Evolutionary conservation across 305 asterid species (phyloP).

Genomic region (Galium porrigens): DNA sequence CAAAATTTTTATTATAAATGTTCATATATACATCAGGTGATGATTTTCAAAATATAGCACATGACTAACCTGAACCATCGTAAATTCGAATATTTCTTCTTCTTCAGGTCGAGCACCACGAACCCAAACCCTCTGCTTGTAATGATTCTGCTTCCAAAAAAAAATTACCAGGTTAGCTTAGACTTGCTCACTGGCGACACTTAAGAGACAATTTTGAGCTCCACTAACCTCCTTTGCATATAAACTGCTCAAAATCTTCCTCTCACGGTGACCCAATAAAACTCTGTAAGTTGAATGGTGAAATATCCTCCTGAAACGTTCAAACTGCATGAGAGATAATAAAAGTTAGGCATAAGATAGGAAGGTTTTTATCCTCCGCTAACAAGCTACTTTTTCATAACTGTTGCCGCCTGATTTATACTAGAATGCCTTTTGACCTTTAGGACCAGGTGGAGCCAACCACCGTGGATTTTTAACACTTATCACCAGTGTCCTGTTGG

Average conservation of each 20-base stretch:
- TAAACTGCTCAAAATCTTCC: slow-evolving; percentile 72
- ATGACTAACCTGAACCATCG: slow-evolving; percentile 64
- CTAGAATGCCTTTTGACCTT: background rate
- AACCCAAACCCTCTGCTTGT: slow-evolving; percentile 73
- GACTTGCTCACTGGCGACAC: background rate
- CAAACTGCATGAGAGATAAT: slow-evolving; percentile 38
- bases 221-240: slow-evolving; percentile 56
- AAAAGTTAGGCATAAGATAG: slow-evolving; percentile 10
- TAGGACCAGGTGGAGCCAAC: background rate
- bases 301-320: slow-evolving; percentile 78
- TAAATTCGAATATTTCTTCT: slow-evolving; percentile 68
- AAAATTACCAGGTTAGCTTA: background rate
- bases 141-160: slow-evolving; percentile 38
- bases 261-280: slow-evolving; percentile 70
- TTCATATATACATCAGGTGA: background rate
- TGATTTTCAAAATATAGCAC: slow-evolving; percentile 10
- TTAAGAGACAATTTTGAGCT: slow-evolving; percentile 10
- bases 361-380: background rate
- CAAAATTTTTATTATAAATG: background rate
- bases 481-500: too few species aligned
- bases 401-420: too few species aligned
- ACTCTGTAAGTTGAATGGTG: slow-evolving; percentile 86
- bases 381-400: too few species aligned
- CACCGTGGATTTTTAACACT: background rate
- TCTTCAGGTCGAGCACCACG: slow-evolving; percentile 92